phyloP scores from a whole-genome alignment of 768 basidiomycete species.

The Kwoniella pini region DNA sequence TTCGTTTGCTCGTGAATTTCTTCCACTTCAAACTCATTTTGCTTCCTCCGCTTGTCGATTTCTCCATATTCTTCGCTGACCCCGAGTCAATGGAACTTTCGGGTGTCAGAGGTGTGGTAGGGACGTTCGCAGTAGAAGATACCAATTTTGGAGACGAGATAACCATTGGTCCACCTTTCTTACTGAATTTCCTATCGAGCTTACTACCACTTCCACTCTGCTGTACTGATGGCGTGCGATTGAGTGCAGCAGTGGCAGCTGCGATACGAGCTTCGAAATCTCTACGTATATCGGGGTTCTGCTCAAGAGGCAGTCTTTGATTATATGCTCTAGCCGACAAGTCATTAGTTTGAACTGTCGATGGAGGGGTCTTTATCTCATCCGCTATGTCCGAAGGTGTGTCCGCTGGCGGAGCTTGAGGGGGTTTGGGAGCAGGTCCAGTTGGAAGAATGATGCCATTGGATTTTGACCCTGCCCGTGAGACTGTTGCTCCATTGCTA shows the following conservation, averaged over 20 bases:
- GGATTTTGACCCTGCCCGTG: slow-evolving; percentile 7
- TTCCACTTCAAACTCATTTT: slow-evolving; percentile 43
- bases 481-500: slow-evolving; percentile 1
- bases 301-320: slow-evolving; percentile 15
- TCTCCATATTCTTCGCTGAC: slow-evolving; percentile 26
- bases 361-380: slow-evolving; percentile 21
- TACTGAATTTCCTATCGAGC: slow-evolving; percentile 37
- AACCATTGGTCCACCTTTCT: slow-evolving; percentile 31
- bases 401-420: background rate
- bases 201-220: slow-evolving; percentile 4
- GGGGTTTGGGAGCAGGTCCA: slow-evolving; percentile 10
- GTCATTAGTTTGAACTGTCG: slow-evolving; percentile 11
- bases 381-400: slow-evolving; percentile 20
- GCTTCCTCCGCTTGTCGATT: slow-evolving; percentile 29
- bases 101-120: slow-evolving; percentile 22
- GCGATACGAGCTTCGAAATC: slow-evolving; percentile 48
- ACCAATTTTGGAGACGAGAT: slow-evolving; percentile 44
- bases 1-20: slow-evolving; percentile 36
- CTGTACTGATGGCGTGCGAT: slow-evolving; percentile 35
- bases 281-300: slow-evolving; percentile 32
- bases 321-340: background rate
- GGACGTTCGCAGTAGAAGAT: slow-evolving; percentile 38
- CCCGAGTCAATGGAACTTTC: slow-evolving; percentile 11
- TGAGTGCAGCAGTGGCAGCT: slow-evolving; percentile 41
- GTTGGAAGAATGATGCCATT: slow-evolving; percentile 1